phyloP scores from a whole-genome alignment of 2,329 filamentous ascomycete genomes.

The Arthroderma sp. region DNA sequence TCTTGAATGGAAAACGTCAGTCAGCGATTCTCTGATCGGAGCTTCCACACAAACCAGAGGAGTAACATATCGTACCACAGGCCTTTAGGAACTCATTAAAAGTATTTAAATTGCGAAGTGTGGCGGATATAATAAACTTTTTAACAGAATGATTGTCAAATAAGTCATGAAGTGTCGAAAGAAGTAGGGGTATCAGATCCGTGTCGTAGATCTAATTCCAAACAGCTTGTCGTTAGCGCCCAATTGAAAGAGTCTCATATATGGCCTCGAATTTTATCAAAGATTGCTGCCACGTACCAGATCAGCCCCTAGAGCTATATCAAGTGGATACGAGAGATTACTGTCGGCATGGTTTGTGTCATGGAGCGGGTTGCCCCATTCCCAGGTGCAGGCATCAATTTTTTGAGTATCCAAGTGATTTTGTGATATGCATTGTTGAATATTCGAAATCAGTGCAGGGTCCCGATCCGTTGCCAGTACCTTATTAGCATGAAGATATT shows the following conservation, averaged over 20 bases:
- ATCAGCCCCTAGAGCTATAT: constrained; percentile 31
- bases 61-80: constrained; percentile 38
- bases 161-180: constrained; percentile 43
- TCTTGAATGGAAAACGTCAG: constrained; percentile 14
- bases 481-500: constrained; percentile 39
- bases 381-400: constrained; percentile 27
- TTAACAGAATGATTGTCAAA: constrained; percentile 41
- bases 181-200: constrained; percentile 42
- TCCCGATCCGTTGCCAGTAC: constrained; percentile 53
- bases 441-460: constrained; percentile 25
- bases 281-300: constrained; percentile 18
- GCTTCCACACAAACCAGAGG: background rate
- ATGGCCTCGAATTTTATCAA: background rate
- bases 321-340: constrained; percentile 14
- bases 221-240: background rate
- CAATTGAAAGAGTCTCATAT: background rate
- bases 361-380: constrained; percentile 26
- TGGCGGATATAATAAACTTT: constrained; percentile 46
- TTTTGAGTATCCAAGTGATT: constrained; percentile 18
- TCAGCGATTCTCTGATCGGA: constrained; percentile 6
- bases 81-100: constrained; percentile 45
- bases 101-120: constrained; percentile 49
- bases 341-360: background rate
- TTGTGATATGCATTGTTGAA: constrained; percentile 23
- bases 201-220: constrained; percentile 46